These are phyloP conservation scores for Vaccinium corymbosum DNA, from an alignment of 148 eudicot genomes.

Conservation along the genomic window DNA sequence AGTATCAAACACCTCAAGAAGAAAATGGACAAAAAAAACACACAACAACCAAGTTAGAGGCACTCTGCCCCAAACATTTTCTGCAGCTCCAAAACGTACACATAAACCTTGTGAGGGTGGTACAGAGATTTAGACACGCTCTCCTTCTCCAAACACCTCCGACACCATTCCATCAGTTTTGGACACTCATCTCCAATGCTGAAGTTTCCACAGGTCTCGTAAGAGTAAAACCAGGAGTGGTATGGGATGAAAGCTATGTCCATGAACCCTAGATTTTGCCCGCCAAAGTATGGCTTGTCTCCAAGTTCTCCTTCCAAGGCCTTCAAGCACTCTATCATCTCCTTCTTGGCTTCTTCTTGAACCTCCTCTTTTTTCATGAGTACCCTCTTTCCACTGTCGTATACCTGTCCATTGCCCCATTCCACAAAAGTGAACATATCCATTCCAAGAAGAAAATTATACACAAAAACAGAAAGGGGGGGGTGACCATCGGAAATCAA, in stretches of 20 bases:
- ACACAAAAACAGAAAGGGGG: too few species aligned
- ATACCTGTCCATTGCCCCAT: too few species aligned
- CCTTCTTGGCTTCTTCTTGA: too few species aligned
- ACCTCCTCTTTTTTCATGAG: too few species aligned
- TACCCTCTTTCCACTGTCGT: too few species aligned
- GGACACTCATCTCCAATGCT: constrained; percentile 33
- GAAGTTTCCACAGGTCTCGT: constrained; percentile 18
- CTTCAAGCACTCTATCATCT: constrained; percentile 19
- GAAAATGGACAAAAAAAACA: too few species aligned
- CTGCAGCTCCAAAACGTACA: neutral
- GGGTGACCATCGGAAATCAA: too few species aligned
- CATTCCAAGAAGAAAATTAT: too few species aligned
- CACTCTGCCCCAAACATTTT: too few species aligned
- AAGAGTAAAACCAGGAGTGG: constrained; percentile 29
- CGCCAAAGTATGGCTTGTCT: neutral
- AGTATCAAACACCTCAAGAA: too few species aligned
- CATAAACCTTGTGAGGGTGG: neutral
- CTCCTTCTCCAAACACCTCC: constrained; percentile 40
- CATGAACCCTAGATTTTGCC: constrained; percentile 27
- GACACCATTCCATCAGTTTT: constrained; percentile 30
- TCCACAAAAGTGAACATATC: too few species aligned
- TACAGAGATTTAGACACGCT: constrained; percentile 26
- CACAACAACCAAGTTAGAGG: too few species aligned
- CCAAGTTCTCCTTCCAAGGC: constrained; percentile 39
- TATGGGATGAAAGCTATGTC: constrained; percentile 34